Base-by-base conservation (phyloP, 352 stramenopile genomes). In the Globisporangium cederbergense region DNA sequence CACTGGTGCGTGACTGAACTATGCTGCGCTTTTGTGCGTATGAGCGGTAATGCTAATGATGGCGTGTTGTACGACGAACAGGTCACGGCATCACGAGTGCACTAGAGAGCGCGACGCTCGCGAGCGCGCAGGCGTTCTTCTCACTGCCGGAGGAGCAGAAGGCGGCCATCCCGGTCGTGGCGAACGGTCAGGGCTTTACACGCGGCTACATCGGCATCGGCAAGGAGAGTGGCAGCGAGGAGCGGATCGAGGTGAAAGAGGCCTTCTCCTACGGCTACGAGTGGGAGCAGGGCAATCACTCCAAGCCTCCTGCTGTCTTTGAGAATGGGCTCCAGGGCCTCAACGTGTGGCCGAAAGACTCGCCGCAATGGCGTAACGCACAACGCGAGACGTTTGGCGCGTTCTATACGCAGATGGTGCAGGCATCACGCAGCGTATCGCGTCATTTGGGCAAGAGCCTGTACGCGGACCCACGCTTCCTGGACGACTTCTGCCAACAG, bases 201-300 rank as follows among this genome's bases (percentile, higher is more conserved):
- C 85, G 85, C 45, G 85, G 85, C 9, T 91, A 81, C 76, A 91
- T 93, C 60, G 83, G 81, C 32, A 74, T 93, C 38, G 85, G 85
- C 52, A 87, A 85, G 64, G 85, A 93, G 66, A 91, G 85, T 67
- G 82, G 85, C 55, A 91, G 81, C 64, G 73, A 72, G n/a, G 81
- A 91, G 49, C 78, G 79, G 43, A 83, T 93, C 30, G 82, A 93
- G 58, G 85, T 93, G 36, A 93, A 93, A 58, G 85, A 93, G 60
- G 83, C 79, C 3, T 93, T 93, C 40, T 93, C 85, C 10, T 93
- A 91, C 68, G 85, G 85, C 34, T 91, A 83, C 68, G 85, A 93
- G 56, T 93, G 85, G 85, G 71, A 70, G 0, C 32, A 65, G 9
- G 28, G 43, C 4, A 66, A 32, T n/a, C 56, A 47, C 20, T 32